Evolutionary conservation across 179 eudicot species (phyloP).

Genomic region (Spergularia azorica): DNA sequence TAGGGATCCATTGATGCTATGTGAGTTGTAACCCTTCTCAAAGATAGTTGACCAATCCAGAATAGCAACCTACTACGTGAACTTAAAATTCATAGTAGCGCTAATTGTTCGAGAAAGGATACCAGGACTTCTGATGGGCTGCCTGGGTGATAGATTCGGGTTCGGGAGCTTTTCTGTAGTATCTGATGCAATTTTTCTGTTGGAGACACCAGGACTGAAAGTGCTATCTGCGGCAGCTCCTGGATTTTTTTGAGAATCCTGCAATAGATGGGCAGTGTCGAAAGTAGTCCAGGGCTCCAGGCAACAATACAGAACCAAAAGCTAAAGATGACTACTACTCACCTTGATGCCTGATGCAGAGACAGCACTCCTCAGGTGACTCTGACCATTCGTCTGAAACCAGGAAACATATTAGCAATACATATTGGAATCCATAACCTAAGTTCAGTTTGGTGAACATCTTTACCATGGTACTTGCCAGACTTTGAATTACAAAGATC

Average conservation of each 20-base stretch:
- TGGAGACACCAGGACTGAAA: slow-evolving; percentile 32
- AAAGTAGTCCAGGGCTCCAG: not conserved
- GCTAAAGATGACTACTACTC: not conserved
- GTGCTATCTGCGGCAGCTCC: slow-evolving; percentile 43
- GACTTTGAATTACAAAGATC: no score
- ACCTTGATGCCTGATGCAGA: slow-evolving; percentile 65
- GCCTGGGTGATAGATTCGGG: slow-evolving; percentile 42
- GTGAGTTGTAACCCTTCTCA: not conserved
- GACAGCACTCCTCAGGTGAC: slow-evolving; percentile 30
- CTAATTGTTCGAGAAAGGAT: slow-evolving; percentile 64
- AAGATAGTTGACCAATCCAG: not conserved
- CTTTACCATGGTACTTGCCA: no score
- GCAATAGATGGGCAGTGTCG: slow-evolving; percentile 3
- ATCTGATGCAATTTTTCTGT: slow-evolving; percentile 33
- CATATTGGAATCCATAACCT: no score
- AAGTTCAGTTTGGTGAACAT: no score
- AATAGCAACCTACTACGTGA: slow-evolving; percentile 9
- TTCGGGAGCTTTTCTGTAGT: slow-evolving; percentile 31
- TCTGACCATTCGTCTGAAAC: slow-evolving; percentile 30
- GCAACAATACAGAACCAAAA: slow-evolving; percentile 9
- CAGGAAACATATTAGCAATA: slow-evolving; percentile 9
- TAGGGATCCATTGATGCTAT: slow-evolving; percentile 7
- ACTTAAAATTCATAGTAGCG: slow-evolving; percentile 50
- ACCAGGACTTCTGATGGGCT: slow-evolving; percentile 40
- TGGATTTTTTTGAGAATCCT: slow-evolving; percentile 25